Percentiles rank a stretch among this genome's conserved stretches.
These are phyloP conservation scores for Theobroma cacao DNA, from an alignment of 345 rosid species.

Conservation along the genomic window DNA sequence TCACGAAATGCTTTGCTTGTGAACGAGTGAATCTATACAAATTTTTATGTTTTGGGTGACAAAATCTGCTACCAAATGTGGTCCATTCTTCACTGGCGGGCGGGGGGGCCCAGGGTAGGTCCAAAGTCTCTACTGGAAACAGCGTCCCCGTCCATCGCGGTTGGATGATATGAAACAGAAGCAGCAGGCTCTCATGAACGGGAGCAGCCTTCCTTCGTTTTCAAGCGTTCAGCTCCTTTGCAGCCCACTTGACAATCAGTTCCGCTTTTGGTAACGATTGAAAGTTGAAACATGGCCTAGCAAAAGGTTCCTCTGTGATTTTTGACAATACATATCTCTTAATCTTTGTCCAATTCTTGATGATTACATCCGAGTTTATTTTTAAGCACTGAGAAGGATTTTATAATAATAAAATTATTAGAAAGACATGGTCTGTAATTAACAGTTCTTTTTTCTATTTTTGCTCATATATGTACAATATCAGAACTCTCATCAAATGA, in stretches of 20 bases:
- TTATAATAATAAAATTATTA: background rate
- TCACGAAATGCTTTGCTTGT: no score
- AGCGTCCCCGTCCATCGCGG: slow-evolving; percentile 4
- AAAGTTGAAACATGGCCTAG: background rate
- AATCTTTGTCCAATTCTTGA: background rate
- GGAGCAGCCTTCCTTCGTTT: slow-evolving; percentile 1
- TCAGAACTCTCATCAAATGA: background rate
- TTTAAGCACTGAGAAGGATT: background rate
- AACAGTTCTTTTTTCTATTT: background rate
- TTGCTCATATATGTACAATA: background rate
- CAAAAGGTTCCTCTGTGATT: background rate
- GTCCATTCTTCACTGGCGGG: background rate
- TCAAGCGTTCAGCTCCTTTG: slow-evolving; percentile 1
- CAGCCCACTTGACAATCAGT: background rate
- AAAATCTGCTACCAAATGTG: background rate
- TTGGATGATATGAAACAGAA: background rate
- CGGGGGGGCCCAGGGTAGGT: background rate
- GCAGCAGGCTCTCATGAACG: background rate
- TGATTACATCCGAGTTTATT: background rate
- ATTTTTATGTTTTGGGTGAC: background rate
- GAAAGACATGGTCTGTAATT: background rate
- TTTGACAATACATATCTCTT: background rate
- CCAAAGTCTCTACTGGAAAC: background rate
- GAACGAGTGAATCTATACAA: no score
- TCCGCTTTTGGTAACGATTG: background rate